A percentile compares a stretch with the other conserved stretches of the same genome.
Evolutionary conservation across 1,284 basidiomycete genomes (phyloP).

Genomic region (Caloboletus firmus): DNA sequence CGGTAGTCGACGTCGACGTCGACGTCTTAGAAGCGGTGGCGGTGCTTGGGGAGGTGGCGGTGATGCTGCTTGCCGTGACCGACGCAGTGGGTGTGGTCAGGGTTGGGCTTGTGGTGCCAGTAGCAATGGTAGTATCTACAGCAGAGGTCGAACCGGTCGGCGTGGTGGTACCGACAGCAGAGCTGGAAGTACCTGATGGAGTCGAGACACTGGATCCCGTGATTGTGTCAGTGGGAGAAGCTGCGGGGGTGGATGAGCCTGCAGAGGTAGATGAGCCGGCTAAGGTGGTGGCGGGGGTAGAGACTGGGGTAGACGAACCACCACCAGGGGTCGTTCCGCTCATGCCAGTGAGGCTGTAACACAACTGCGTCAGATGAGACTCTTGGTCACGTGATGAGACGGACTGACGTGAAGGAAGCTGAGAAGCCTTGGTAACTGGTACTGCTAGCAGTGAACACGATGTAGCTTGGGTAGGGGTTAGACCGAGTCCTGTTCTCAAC

Average conservation of each 20-base stretch:
- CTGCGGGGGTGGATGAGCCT: constrained; percentile 14
- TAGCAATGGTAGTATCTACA: not conserved
- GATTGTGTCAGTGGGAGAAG: constrained; percentile 3
- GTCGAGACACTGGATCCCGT: not conserved
- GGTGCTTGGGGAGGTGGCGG: not conserved
- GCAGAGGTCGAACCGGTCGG: constrained; percentile 12
- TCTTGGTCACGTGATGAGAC: not conserved
- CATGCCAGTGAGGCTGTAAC: constrained; percentile 54
- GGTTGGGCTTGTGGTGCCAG: constrained; percentile 1
- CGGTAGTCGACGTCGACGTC: constrained; percentile 5
- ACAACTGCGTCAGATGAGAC: constrained; percentile 10
- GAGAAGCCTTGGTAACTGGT: constrained; percentile 50
- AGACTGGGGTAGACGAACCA: constrained; percentile 44
- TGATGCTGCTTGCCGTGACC: not conserved
- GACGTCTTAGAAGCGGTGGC: not conserved
- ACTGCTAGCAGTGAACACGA: constrained; percentile 53
- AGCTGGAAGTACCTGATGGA: constrained; percentile 18
- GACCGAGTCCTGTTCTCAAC: not conserved
- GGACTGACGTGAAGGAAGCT: constrained; percentile 52
- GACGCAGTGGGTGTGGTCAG: not conserved
- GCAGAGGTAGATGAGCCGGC: constrained; percentile 47
- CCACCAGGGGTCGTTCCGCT: constrained; percentile 39
- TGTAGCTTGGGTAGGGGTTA: constrained; percentile 39
- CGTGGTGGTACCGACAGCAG: constrained; percentile 1
- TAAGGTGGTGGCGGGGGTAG: constrained; percentile 45